Evolutionary conservation across 1,139 yeast genomes (phyloP).

Genomic region (Zygosaccharomyces sapae): DNA sequence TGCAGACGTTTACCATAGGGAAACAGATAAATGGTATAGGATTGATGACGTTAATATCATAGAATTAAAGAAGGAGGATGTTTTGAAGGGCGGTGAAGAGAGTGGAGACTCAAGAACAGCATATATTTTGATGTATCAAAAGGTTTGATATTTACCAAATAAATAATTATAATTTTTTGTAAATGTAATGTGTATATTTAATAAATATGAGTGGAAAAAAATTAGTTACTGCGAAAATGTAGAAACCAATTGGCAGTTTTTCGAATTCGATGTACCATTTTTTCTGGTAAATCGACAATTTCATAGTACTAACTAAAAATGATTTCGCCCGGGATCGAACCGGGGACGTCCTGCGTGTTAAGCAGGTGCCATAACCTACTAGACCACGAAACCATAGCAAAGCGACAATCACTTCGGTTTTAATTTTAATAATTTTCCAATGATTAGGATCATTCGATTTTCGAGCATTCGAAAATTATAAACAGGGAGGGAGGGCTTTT

Average conservation of each 20-base stretch:
- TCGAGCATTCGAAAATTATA: no score
- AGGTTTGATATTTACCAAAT: constrained; percentile 12
- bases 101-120: constrained; percentile 65
- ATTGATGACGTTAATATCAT: constrained; percentile 78
- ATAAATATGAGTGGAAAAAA: not conserved
- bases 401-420: no score
- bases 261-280: not conserved
- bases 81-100: constrained; percentile 42
- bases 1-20: constrained; percentile 61
- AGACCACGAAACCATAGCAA: constrained; percentile 72
- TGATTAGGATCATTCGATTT: no score
- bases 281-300: not conserved
- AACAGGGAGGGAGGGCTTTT: no score
- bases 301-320: constrained; percentile 35
- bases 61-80: constrained; percentile 47
- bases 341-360: constrained; percentile 99
- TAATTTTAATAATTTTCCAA: no score
- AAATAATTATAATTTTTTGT: constrained; percentile 4
- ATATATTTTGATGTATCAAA: constrained; percentile 69
- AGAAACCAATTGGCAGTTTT: no score
- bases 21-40: constrained; percentile 64
- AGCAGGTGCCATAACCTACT: constrained; percentile 99
- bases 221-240: not conserved
- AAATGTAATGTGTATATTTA: constrained; percentile 9
- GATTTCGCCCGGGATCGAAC: constrained; percentile 99